Percentiles rank a stretch among this genome's conserved stretches.
phyloP scores from a whole-genome alignment of 1,139 yeast genomes.

The Kurtzmaniella quercitrusa region DNA sequence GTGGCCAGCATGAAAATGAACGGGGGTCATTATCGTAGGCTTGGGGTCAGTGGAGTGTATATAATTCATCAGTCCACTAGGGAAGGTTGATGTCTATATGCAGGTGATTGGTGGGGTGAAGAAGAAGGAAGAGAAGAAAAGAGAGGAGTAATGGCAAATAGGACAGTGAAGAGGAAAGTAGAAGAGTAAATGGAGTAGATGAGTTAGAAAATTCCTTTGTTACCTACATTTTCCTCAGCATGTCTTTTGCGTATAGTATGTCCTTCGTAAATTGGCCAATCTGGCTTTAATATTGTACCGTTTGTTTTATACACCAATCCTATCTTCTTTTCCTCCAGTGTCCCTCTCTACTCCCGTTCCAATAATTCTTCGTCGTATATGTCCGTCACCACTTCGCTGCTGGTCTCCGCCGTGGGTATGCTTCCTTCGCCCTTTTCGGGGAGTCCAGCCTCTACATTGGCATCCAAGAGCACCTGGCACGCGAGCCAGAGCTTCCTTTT shows the following conservation, averaged over 20 bases:
- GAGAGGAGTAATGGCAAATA: neutral
- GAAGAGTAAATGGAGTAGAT: too few species aligned
- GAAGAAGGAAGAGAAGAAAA: too few species aligned
- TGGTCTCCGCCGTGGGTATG: slow-evolving; percentile 2
- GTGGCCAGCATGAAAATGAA: too few species aligned
- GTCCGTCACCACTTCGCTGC: slow-evolving; percentile 22
- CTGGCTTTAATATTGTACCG: too few species aligned
- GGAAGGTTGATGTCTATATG: neutral
- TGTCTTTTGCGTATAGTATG: too few species aligned
- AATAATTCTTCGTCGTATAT: slow-evolving; percentile 27
- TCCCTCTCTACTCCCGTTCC: neutral
- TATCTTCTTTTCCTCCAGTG: too few species aligned
- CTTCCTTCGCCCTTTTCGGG: slow-evolving; percentile 20
- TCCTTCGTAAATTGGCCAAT: too few species aligned
- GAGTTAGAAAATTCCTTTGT: too few species aligned
- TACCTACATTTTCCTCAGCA: too few species aligned
- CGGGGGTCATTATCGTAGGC: neutral
- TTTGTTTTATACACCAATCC: too few species aligned
- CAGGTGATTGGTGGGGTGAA: too few species aligned
- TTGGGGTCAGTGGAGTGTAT: neutral
- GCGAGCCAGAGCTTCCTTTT: slow-evolving; percentile 48
- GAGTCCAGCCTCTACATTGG: slow-evolving; percentile 36
- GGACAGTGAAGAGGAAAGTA: neutral
- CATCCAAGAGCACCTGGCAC: slow-evolving; percentile 57
- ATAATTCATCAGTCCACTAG: too few species aligned